Evolutionary conservation across 805 yeast species (phyloP).

Genomic region (Saccharomycopsis microspora): DNA sequence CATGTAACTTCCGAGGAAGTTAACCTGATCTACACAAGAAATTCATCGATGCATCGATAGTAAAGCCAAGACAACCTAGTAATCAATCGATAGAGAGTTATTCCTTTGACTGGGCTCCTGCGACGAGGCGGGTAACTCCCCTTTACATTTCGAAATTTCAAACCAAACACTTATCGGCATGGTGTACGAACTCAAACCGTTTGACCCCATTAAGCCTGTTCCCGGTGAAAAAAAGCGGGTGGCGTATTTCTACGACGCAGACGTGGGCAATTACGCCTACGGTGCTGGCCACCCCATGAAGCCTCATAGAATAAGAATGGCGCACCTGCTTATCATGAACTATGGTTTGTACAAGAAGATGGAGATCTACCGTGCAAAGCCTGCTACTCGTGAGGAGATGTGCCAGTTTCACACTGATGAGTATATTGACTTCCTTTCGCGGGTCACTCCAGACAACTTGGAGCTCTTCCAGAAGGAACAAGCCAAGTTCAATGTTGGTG

Average conservation of each 20-base stretch:
- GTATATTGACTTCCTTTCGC: constrained; percentile 80
- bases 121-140: no score
- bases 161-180: constrained; percentile 17
- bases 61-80: no score
- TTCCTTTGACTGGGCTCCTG: no score
- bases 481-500: constrained; percentile 90
- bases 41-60: no score
- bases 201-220: constrained; percentile 37
- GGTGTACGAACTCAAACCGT: constrained; percentile 45
- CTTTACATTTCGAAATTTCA: no score
- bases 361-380: constrained; percentile 95
- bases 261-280: constrained; percentile 95
- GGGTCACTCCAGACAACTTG: constrained; percentile 88
- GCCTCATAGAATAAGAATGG: constrained; percentile 98
- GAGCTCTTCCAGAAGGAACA: constrained; percentile 82
- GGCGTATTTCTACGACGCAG: constrained; percentile 79
- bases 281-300: constrained; percentile 99
- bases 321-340: constrained; percentile 93
- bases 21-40: no score
- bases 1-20: no score
- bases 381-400: constrained; percentile 97
- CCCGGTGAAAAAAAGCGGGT: constrained; percentile 32
- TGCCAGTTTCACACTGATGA: constrained; percentile 98
- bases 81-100: no score
- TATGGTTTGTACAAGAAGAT: constrained; percentile 92